Percentiles rank a stretch among this genome's conserved stretches.
Evolutionary conservation across 768 basidiomycete species (phyloP).

Genomic region (Thelephora ganbajun): DNA sequence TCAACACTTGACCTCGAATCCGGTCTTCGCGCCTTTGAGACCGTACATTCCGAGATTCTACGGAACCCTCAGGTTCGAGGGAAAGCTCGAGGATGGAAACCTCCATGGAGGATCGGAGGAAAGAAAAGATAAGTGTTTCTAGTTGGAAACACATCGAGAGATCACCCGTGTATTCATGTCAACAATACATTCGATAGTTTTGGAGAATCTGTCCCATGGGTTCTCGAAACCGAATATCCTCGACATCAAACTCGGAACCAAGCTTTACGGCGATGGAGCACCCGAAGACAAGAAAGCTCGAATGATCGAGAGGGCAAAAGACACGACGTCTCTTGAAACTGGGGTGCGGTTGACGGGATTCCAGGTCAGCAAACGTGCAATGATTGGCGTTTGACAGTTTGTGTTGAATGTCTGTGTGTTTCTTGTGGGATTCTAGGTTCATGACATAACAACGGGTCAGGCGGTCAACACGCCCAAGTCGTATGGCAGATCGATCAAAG

Average conservation of each 20-base stretch:
- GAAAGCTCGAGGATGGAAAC: slow-evolving; percentile 12
- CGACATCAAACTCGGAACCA: slow-evolving; percentile 87
- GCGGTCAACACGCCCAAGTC: slow-evolving; percentile 53
- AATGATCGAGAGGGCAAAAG: slow-evolving; percentile 57
- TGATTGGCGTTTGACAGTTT: neutral
- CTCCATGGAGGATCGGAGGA: slow-evolving; percentile 12
- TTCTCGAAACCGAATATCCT: slow-evolving; percentile 78
- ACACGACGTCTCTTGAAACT: slow-evolving; percentile 60
- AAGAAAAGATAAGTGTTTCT: slow-evolving; percentile 33
- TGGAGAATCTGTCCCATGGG: slow-evolving; percentile 67
- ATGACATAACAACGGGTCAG: slow-evolving; percentile 41
- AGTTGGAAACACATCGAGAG: neutral
- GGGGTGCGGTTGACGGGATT: slow-evolving; percentile 84
- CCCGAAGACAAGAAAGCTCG: slow-evolving; percentile 64
- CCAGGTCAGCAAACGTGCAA: slow-evolving; percentile 41
- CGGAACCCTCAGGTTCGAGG: slow-evolving; percentile 64
- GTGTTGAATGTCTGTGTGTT: too few relatives aligned
- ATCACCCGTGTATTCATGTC: too few relatives aligned
- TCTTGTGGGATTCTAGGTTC: slow-evolving; percentile 53
- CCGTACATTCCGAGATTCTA: slow-evolving; percentile 63
- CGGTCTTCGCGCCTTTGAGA: slow-evolving; percentile 28
- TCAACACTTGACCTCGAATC: slow-evolving; percentile 30
- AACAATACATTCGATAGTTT: slow-evolving; percentile 50
- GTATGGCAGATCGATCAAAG: slow-evolving; percentile 67
- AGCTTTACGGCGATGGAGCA: slow-evolving; percentile 59